A percentile compares a stretch with the other conserved stretches of the same genome.
Conservation (phyloP, 106 monocot species). For the Dendrobium huoshanense region DNA sequence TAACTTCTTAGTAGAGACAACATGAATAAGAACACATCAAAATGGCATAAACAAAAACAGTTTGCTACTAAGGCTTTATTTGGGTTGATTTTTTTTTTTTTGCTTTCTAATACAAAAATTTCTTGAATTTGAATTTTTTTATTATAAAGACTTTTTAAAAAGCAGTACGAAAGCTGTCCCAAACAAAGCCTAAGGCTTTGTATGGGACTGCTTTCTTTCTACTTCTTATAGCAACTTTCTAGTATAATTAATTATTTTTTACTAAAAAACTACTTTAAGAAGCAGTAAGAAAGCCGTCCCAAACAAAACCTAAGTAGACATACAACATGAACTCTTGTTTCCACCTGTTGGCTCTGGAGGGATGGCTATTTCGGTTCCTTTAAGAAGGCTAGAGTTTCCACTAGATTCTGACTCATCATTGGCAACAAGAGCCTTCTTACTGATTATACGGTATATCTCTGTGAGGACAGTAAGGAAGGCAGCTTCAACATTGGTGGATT, state of each 20-base stretch:
- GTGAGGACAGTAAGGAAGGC: conserved; percentile 40
- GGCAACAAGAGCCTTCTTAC: conserved; percentile 44
- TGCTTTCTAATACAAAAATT: too few species aligned
- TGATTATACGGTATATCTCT: conserved; percentile 37
- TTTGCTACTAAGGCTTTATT: not conserved
- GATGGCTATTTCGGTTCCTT: conserved; percentile 41
- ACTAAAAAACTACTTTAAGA: too few species aligned
- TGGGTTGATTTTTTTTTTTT: too few species aligned
- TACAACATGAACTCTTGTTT: conserved; percentile 20
- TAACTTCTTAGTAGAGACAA: not conserved
- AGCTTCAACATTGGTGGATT: conserved; percentile 52
- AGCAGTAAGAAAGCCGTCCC: too few species aligned
- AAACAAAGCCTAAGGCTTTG: too few species aligned
- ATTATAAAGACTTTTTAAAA: too few species aligned
- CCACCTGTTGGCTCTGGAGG: conserved; percentile 16
- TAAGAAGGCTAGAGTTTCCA: conserved; percentile 20
- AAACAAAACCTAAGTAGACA: conserved; percentile 11
- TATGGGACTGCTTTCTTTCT: too few species aligned
- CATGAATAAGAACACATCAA: not conserved
- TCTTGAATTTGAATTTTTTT: too few species aligned
- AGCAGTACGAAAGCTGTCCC: too few species aligned
- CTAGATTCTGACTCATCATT: conserved; percentile 13
- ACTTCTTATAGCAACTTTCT: too few species aligned
- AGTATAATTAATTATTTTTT: too few species aligned
- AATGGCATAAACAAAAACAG: not conserved